phyloP scores from a whole-genome alignment of 192 early-diverging fungal species.

The Podochytrium sp. region DNA sequence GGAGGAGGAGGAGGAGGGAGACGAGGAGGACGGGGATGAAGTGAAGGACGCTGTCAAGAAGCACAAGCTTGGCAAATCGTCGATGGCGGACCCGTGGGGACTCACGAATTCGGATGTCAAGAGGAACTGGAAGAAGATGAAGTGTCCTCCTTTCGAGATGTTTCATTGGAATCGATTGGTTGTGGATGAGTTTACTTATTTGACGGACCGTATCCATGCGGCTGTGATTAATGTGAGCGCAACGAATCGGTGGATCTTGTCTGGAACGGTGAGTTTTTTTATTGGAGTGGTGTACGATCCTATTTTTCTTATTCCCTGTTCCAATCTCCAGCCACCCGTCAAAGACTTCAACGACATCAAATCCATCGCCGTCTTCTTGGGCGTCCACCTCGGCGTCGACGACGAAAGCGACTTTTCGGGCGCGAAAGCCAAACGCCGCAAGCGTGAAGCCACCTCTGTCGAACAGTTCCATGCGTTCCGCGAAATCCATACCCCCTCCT shows the following conservation, averaged over 20 bases:
- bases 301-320: no score
- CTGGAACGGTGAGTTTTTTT: no score
- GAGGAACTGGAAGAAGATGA: slow-evolving; percentile 42
- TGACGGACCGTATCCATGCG: slow-evolving; percentile 37
- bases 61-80: slow-evolving; percentile 27
- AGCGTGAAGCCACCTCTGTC: slow-evolving; percentile 36
- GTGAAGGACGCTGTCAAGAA: slow-evolving; percentile 8
- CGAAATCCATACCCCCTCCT: slow-evolving; percentile 41
- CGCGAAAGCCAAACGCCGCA: slow-evolving; percentile 18
- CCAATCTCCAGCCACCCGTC: no score
- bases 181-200: slow-evolving; percentile 55
- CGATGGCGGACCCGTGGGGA: slow-evolving; percentile 45
- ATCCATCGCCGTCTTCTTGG: slow-evolving; percentile 46
- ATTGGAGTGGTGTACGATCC: no score
- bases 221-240: slow-evolving; percentile 34
- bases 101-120: slow-evolving; percentile 28
- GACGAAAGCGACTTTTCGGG: slow-evolving; percentile 34
- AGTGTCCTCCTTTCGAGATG: slow-evolving; percentile 45
- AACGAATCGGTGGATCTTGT: slow-evolving; percentile 42
- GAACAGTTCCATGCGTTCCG: slow-evolving; percentile 49
- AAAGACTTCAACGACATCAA: slow-evolving; percentile 50
- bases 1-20: slow-evolving; percentile 25
- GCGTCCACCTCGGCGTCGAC: slow-evolving; percentile 51
- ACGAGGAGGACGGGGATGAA: slow-evolving; percentile 32
- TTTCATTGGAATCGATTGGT: slow-evolving; percentile 51